Conservation (phyloP, 176 grass and related monocot species). For the Eragrostis nindensis region DNA sequence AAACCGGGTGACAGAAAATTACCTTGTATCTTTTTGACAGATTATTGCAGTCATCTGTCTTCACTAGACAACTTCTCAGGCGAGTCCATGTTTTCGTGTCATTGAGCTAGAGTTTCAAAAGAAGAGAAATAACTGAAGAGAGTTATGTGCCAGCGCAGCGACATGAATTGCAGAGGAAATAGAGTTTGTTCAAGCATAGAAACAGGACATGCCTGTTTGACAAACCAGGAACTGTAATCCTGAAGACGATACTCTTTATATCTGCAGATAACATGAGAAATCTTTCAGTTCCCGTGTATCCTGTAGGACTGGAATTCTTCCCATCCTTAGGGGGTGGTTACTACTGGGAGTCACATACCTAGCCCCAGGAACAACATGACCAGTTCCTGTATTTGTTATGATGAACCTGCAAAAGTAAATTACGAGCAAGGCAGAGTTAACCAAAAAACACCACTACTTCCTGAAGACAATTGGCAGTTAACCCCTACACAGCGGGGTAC, state of each 20-base stretch:
- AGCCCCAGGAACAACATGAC: slow-evolving; percentile 74
- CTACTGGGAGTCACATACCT: slow-evolving; percentile 50
- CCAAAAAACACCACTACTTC: background rate
- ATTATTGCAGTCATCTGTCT: slow-evolving; percentile 83
- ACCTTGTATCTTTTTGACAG: slow-evolving; percentile 96
- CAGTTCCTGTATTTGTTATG: slow-evolving; percentile 86
- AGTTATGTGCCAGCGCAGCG: background rate
- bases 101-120: slow-evolving; percentile 60
- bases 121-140: slow-evolving; percentile 25
- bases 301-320: background rate
- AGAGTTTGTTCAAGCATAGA: background rate
- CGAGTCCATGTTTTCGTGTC: slow-evolving; percentile 77
- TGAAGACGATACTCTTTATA: slow-evolving; percentile 95
- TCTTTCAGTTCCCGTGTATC: background rate
- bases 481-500: background rate
- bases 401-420: slow-evolving; percentile 79
- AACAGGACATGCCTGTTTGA: slow-evolving; percentile 71
- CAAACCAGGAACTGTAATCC: slow-evolving; percentile 97
- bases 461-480: slow-evolving; percentile 6
- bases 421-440: slow-evolving; percentile 13
- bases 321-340: background rate
- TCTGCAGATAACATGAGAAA: slow-evolving; percentile 50
- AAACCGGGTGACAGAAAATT: slow-evolving; percentile 12
- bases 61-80: slow-evolving; percentile 94
- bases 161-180: slow-evolving; percentile 31